Conservation (phyloP, 1,139 yeast genomes). For the Scheffersomyces segobiensis region DNA sequence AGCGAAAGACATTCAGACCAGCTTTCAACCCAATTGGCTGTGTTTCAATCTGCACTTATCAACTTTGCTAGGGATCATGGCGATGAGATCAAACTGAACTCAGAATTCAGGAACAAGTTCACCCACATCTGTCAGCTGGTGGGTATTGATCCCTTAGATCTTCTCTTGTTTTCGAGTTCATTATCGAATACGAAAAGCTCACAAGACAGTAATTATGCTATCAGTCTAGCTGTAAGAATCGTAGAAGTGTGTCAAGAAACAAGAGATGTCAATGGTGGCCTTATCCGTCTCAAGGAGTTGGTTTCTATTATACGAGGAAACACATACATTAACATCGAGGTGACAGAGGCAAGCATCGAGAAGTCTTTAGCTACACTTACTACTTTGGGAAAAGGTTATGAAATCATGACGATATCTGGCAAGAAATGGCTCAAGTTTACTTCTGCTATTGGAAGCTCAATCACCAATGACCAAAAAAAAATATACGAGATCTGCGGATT, state of each 20-base stretch:
- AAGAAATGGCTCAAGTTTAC: constrained; percentile 44
- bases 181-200: constrained; percentile 3
- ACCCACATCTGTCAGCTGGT: constrained; percentile 73
- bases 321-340: constrained; percentile 32
- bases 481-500: constrained; percentile 74
- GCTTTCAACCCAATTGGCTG: constrained; percentile 57
- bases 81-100: constrained; percentile 61
- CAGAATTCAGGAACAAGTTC: constrained; percentile 68
- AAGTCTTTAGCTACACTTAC: constrained; percentile 53
- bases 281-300: constrained; percentile 66
- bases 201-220: constrained; percentile 52
- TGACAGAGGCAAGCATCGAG: constrained; percentile 48
- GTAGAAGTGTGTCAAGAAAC: constrained; percentile 76
- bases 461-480: constrained; percentile 60
- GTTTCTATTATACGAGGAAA: constrained; percentile 25
- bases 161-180: constrained; percentile 28
- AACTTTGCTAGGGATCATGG: constrained; percentile 65
- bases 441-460: constrained; percentile 28
- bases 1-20: constrained; percentile 48
- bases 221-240: constrained; percentile 68
- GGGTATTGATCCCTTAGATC: constrained; percentile 80
- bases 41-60: constrained; percentile 60
- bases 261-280: constrained; percentile 75
- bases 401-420: constrained; percentile 31
- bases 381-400: constrained; percentile 40